Evolutionary conservation across 1,139 yeast genomes (phyloP).

Genomic region (Magnusiomyces suaveolens): DNA sequence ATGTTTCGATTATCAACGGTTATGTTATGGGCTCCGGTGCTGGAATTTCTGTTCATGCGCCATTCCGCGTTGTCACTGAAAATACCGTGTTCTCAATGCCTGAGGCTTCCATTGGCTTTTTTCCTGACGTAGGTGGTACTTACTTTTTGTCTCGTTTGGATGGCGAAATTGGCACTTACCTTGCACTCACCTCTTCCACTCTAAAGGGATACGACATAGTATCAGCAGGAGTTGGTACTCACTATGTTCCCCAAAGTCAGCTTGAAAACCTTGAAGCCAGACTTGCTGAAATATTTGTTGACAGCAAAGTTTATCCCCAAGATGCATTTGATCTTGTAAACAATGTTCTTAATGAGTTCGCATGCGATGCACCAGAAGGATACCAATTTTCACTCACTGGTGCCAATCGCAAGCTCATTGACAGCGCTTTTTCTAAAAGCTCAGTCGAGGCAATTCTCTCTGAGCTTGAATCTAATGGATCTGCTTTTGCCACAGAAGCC

Average conservation of each 20-base stretch:
- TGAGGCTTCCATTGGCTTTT: conserved; percentile 92
- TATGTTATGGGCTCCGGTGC: conserved; percentile 99
- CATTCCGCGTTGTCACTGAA: conserved; percentile 88
- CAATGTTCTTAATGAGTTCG: conserved; percentile 66
- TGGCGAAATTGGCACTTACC: conserved; percentile 72
- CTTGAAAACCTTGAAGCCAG: conserved; percentile 54
- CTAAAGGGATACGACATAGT: conserved; percentile 72
- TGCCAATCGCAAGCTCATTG: conserved; percentile 54
- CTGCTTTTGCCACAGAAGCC: conserved; percentile 58
- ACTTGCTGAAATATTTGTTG: conserved; percentile 39
- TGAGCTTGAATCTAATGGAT: conserved; percentile 47
- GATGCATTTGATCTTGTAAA: conserved; percentile 48
- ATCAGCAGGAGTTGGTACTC: conserved; percentile 81
- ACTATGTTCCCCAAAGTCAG: conserved; percentile 62
- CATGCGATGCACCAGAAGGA: conserved; percentile 56
- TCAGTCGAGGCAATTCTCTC: conserved; percentile 54
- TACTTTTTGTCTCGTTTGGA: conserved; percentile 79
- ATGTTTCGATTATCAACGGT: conserved; percentile 77
- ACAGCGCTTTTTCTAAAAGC: conserved; percentile 51
- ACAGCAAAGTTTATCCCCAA: conserved; percentile 19
- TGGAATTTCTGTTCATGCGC: conserved; percentile 82
- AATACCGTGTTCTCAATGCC: conserved; percentile 93
- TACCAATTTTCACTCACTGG: conserved; percentile 51
- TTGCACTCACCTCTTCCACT: conserved; percentile 79
- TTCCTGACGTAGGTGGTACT: conserved; percentile 93